Conservation (phyloP, 495 filamentous ascomycete genomes). For the Penicillium soppii region DNA sequence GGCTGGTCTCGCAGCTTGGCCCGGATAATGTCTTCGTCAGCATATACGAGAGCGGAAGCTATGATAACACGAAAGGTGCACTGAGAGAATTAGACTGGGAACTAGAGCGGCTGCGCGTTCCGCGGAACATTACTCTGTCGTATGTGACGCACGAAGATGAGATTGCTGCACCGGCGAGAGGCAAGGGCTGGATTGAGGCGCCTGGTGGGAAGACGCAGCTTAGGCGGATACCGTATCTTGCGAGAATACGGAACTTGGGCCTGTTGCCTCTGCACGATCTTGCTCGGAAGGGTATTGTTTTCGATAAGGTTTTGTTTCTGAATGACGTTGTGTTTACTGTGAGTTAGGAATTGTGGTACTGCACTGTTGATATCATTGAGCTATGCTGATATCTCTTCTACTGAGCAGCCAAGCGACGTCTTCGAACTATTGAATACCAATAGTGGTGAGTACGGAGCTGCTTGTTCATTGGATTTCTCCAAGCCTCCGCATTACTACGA, state of each 20-base stretch:
- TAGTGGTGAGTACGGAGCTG: constrained; percentile 71
- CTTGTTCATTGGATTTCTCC: constrained; percentile 77
- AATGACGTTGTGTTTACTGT: constrained; percentile 77
- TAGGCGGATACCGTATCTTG: constrained; percentile 68
- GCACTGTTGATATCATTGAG: not conserved
- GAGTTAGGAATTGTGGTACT: constrained; percentile 9
- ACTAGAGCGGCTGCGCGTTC: constrained; percentile 53
- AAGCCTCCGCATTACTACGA: constrained; percentile 73
- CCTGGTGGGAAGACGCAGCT: constrained; percentile 51
- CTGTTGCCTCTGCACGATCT: constrained; percentile 47
- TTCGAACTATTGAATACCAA: constrained; percentile 70
- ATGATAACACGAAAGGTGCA: constrained; percentile 66
- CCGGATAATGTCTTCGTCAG: constrained; percentile 68
- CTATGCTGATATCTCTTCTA: not conserved
- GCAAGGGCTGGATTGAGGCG: constrained; percentile 58
- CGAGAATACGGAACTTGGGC: constrained; percentile 59
- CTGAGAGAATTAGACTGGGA: constrained; percentile 57
- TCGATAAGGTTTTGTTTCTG: constrained; percentile 70
- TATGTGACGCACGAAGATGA: constrained; percentile 57
- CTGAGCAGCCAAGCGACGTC: constrained; percentile 56
- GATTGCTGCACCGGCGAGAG: constrained; percentile 33
- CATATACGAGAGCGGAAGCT: constrained; percentile 70
- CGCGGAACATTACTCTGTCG: constrained; percentile 51
- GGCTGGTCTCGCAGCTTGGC: constrained; percentile 56
- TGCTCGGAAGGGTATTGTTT: constrained; percentile 44